Conservation (phyloP, 192 early-diverging fungal species). For the Podila clonocystis region DNA sequence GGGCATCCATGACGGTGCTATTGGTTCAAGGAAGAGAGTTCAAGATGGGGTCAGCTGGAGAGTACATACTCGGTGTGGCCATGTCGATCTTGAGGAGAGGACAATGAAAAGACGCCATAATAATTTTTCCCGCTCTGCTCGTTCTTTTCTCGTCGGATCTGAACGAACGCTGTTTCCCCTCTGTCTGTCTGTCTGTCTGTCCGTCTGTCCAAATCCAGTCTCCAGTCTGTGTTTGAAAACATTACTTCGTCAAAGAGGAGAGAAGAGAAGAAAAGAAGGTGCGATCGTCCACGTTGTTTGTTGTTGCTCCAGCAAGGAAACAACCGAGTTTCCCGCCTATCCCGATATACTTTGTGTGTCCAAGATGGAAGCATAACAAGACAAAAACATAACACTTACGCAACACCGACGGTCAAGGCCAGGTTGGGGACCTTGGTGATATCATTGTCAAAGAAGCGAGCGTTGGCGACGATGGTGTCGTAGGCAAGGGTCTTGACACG, state of each 20-base stretch:
- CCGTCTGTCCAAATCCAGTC: neutral
- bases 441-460: constrained; percentile 87
- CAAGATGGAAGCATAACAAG: constrained; percentile 4
- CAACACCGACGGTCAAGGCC: constrained; percentile 88
- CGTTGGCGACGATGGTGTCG: constrained; percentile 89
- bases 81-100: neutral
- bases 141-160: neutral
- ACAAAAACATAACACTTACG: constrained; percentile 49
- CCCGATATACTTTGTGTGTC: no score
- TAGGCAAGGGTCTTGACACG: constrained; percentile 90
- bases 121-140: neutral
- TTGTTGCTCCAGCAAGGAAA: no score
- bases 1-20: constrained; percentile 88
- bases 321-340: no score
- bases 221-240: constrained; percentile 7
- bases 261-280: neutral
- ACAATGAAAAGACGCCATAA: neutral
- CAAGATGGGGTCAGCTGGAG: constrained; percentile 10
- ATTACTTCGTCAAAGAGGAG: neutral
- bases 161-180: neutral
- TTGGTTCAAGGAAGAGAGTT: neutral
- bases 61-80: constrained; percentile 8
- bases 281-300: neutral
- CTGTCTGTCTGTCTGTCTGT: neutral
- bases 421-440: constrained; percentile 87